Evolutionary conservation across 345 rosid genomes (phyloP), one percentile per base, ranked within the genome.

Genomic region (Alliaria petiolata): DNA sequence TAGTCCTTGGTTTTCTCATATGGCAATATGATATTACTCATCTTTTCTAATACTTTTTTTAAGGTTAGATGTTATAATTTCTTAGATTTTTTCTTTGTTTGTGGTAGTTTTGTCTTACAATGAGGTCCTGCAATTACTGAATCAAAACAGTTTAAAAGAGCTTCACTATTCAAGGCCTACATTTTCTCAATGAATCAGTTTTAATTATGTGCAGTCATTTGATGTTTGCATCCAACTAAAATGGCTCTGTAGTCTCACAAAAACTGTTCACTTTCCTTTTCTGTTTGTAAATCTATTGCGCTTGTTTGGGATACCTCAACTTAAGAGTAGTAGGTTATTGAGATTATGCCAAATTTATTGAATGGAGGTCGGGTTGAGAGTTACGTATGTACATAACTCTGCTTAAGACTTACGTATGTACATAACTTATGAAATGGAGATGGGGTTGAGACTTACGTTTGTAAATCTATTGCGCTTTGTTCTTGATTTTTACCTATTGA

Each of bases 1-100:
- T 75, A 82, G 35, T 75, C 8, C 39, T 47, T 26, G 1, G 15
- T 40, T 55, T 52, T 12, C 49, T 46, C 30, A 33, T n/a, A n/a
- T n/a, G n/a, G n/a, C n/a, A 12, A 4, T 19, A 1, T 17, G 7
- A 3, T 4, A 0, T 26, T 25, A 25, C 50, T 30, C 22, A 14
- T 2, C 35, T 40, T 31, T 39, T 40, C 47, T n/a, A 20, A 35
- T 64, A 11, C 12, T 39, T 16, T 10, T 8, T 67, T 26, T n/a
- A n/a, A n/a, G n/a, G n/a, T n/a, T n/a, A n/a, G n/a, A n/a, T n/a
- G n/a, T n/a, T n/a, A n/a, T n/a, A n/a, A n/a, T n/a, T n/a, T n/a
- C n/a, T n/a, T n/a, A n/a, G n/a, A n/a, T n/a, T n/a, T n/a, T n/a
- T n/a, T n/a, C 36, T 63, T 13, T 45, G 31, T 47, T 19, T 34